A percentile compares a stretch with the other conserved stretches of the same genome.
phyloP scores from a whole-genome alignment of 208 protist genomes.

The Leishmania arabica region DNA sequence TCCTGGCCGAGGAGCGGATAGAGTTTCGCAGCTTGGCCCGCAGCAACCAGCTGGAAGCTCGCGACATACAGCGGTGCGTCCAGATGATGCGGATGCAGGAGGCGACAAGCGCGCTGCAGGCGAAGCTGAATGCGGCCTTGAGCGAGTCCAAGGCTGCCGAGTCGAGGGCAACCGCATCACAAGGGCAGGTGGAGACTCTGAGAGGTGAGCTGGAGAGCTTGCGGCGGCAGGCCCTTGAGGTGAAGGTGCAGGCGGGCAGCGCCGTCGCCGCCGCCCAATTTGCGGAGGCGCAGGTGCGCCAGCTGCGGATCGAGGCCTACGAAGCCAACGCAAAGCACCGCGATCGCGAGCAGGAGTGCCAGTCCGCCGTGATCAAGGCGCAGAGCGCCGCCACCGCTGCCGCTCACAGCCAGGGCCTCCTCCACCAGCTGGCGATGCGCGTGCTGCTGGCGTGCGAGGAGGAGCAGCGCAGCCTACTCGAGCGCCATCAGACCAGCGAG shows the following conservation, averaged over 20 bases:
- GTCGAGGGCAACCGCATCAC: constrained; percentile 7
- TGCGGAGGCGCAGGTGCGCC: constrained; percentile 32
- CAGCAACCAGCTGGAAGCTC: constrained; percentile 35
- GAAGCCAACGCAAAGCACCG: constrained; percentile 21
- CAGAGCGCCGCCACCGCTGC: constrained; percentile 14
- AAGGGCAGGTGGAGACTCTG: constrained; percentile 24
- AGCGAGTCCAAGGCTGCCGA: constrained; percentile 18
- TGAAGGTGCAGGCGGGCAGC: constrained; percentile 35
- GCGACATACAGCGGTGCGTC: constrained; percentile 34
- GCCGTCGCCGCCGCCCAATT: constrained; percentile 29
- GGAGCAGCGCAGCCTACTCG: constrained; percentile 42
- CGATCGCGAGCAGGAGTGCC: constrained; percentile 32
- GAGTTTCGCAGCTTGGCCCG: constrained; percentile 35
- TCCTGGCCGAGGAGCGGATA: constrained; percentile 35
- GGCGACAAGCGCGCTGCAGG: constrained; percentile 25
- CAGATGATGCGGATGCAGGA: constrained; percentile 36
- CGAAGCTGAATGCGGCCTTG: constrained; percentile 27
- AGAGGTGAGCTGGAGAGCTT: constrained; percentile 28
- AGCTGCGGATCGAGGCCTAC: constrained; percentile 30
- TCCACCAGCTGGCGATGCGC: constrained; percentile 10
- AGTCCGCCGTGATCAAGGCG: constrained; percentile 32
- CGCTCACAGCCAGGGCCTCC: not conserved
- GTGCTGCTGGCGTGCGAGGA: constrained; percentile 40
- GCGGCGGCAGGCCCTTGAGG: constrained; percentile 26
- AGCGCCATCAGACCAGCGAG: constrained; percentile 41